Evolutionary conservation across 2,329 filamentous ascomycete species (phyloP), one percentile per base, ranked within the genome.

Genomic region (Colletotrichum lindemuthianum): DNA sequence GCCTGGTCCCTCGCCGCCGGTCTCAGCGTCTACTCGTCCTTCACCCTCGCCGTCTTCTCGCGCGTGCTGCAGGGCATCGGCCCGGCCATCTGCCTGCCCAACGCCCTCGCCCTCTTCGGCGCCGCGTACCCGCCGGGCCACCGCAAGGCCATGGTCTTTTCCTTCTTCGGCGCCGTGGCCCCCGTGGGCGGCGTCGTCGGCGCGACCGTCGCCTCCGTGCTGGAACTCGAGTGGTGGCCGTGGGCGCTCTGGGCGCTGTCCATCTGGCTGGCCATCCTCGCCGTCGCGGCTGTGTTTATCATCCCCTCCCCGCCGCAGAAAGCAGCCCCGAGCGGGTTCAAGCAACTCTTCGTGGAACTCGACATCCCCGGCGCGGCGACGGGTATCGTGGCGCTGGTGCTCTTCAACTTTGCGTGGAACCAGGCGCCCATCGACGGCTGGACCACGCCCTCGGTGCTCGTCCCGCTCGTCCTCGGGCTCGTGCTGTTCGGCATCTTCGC

Each of bases 391-490:
- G 83, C 82, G 0, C 76, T 91, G 32, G 78, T 89, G 0, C 77
- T 91, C 15, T 81, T 91, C 75, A 90, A 90, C 71, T 86, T 91
- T 69, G 85, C 88, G 0, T 90, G 87, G 86, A 90, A 89, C 63
- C 87, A 91, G 70, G 88, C 85, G 0, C 82, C 86, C 0, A 78
- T 86, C 0, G 84, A 81, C 2, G 86, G 87, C 2, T 91, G 88
- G 88, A 68, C 75, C 1, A 77, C 79, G 7, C 77, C 85, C 0
- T 87, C 87, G 59, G 79, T 88, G n/a, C 84, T 85, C 63, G 76
- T 84, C 0, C 75, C 85, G 1, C 77, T 92, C 0, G 82, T 90
- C 41, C 65, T 89, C 3, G 88, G 88, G 0, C 60, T 86, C 2
- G 41, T 88, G 0, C 74, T 90, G 2, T 78, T 88, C 2, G 75